These are phyloP conservation scores for Fusarium illudens DNA, from an alignment of 2,329 filamentous ascomycete genomes.

Conservation along the genomic window DNA sequence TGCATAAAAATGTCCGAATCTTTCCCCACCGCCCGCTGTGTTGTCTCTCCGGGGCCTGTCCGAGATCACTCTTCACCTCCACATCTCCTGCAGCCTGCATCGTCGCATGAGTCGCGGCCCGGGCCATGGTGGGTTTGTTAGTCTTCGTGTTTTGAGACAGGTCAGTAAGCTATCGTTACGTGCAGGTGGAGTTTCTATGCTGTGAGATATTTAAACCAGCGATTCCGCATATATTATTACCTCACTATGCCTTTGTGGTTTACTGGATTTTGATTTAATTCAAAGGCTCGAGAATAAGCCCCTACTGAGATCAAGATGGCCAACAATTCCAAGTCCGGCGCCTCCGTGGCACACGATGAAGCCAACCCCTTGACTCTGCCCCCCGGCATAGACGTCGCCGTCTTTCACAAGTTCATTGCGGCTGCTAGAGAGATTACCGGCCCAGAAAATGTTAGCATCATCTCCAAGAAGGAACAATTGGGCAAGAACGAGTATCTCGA, in stretches of 20 bases:
- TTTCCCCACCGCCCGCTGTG: neutral
- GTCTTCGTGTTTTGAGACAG: neutral
- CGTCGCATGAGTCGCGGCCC: neutral
- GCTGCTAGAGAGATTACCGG: neutral
- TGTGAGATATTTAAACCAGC: neutral
- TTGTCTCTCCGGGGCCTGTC: neutral
- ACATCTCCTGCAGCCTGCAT: neutral
- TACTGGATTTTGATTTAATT: neutral
- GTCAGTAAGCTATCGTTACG: neutral
- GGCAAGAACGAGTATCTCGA: slow-evolving; percentile 25
- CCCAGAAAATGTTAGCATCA: slow-evolving; percentile 16
- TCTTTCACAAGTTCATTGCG: slow-evolving; percentile 23
- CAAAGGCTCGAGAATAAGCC: neutral
- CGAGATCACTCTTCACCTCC: neutral
- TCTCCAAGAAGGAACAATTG: slow-evolving; percentile 3
- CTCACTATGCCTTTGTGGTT: neutral
- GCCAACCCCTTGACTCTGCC: slow-evolving; percentile 14
- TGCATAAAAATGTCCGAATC: neutral
- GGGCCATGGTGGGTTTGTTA: neutral
- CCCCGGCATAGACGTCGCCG: neutral
- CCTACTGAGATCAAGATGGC: neutral
- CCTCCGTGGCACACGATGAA: neutral
- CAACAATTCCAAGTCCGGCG: neutral
- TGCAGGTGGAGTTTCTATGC: neutral
- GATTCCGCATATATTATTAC: neutral